Evolutionary conservation across 2,329 filamentous ascomycete species (phyloP), one percentile per base, ranked within the genome.

Genomic region (Curvularia spicifera): DNA sequence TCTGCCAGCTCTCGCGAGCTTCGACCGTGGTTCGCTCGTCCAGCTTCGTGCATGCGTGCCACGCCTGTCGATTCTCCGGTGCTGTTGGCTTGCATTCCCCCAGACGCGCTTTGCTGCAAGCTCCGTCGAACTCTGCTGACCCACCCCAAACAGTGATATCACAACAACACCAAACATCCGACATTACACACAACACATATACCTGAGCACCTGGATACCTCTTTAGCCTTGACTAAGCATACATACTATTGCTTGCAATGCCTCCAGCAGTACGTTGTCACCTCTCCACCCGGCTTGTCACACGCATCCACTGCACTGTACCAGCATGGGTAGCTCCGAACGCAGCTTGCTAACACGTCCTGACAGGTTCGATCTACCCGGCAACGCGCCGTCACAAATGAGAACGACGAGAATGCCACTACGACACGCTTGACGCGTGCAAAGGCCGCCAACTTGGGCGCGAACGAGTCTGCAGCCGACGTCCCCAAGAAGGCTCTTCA

Each of bases 351-450:
- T 82, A 82, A 84, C 78, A 69, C 61, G 63, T 68, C 47, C 61
- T 66, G 40, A 73, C 49, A 89, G 89, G 85, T 84, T 82, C 89
- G 91, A 79, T 82, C 86, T 76, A 83, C 87, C 72, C 87, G 90
- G 79, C 85, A 88, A 77, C 89, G 93, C 80, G 85, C 88, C 77
- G 85, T 89, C 71, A 90, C 89, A 66, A 95, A 96, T 79, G 93
- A 97, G 83, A 97, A 97, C 76, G 94, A 97, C 78, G 95, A 97
- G 83, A 96, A 97, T 78, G 79, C 78, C 58, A 79, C 83, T 58
- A 88, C 90, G 61, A 91, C 90, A 80, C 92, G 93, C 81, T 82
- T 97, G 76, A 98, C 95, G 71, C 88, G 95, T 81, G 93, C 95
- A 67, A 97, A 98, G 82, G 88, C 93, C 51, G 91, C 92, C 57